Base-by-base conservation (phyloP, 2,329 filamentous ascomycete genomes). In the Aureobasidium lini region DNA sequence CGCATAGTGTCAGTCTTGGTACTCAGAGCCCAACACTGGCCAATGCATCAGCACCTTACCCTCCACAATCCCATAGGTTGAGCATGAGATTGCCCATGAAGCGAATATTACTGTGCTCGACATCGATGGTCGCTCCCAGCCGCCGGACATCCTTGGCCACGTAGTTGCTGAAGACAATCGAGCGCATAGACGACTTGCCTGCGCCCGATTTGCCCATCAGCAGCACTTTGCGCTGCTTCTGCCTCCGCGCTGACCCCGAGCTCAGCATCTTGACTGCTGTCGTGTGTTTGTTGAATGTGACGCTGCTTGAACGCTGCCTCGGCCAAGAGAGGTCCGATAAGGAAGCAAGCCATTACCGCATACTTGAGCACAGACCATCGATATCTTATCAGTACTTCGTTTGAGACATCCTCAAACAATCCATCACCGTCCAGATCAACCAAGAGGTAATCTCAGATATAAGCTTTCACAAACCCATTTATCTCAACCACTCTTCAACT, bases 141-240 rank as follows among this genome's bases (percentile, higher is more conserved):
- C 94, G 81, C 40, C 94, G 83, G 6, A 96, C 96, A 73, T 99
- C 94, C 71, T 95, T 91, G 60, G 94, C 94, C 65, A 97, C 92
- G 73, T 96, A 97, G 75, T 97, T 97, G 79, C 90, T 96, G 76
- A 99, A 99, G 72, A 99, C 96, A 70, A 99, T 97, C 70, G 89
- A 94, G 64, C 94, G 84, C 94, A 99, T 99, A 60, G 91, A 96
- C 43, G 92, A 96, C 76, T 99, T 99, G 59, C 94, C 94, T 0
- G 93, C 96, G 58, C 94, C 94, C 63, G 90, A 95, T 79, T 96
- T 96, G 67, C 94, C 94, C 94, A 80, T 79, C 46, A 80, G 71
- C 68, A 80, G 70, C 68, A 80, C 77, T 68, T 80, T 80, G 69
- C 77, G 77, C 73, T 79, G 77, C 72, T 79, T 79, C 67, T 79